A percentile compares a stretch with the other conserved stretches of the same genome.
Evolutionary conservation across 805 yeast species (phyloP).

Genomic region (Kuraishia molischiana): DNA sequence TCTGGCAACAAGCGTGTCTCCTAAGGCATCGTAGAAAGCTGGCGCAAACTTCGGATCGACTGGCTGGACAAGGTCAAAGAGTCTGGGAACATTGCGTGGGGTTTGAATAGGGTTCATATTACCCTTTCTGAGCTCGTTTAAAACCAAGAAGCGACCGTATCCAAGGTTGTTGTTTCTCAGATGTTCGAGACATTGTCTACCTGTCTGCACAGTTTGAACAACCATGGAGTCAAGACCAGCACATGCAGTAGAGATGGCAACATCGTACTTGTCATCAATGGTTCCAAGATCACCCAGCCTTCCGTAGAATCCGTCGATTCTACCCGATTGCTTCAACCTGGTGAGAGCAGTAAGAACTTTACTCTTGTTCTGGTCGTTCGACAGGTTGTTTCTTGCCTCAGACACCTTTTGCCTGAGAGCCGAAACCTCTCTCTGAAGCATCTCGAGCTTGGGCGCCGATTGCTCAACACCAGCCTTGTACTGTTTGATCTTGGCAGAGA

Average conservation of each 20-base stretch:
- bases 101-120: constrained; percentile 50
- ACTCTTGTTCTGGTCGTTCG: constrained; percentile 55
- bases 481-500: constrained; percentile 39
- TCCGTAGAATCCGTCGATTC: constrained; percentile 81
- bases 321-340: constrained; percentile 67
- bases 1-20: constrained; percentile 80
- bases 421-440: constrained; percentile 42
- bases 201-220: constrained; percentile 64
- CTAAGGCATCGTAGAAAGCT: constrained; percentile 82
- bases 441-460: constrained; percentile 39
- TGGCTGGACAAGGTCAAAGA: constrained; percentile 75
- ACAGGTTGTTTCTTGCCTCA: constrained; percentile 55
- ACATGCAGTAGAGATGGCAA: constrained; percentile 92
- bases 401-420: constrained; percentile 49
- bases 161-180: constrained; percentile 79
- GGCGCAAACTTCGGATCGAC: constrained; percentile 60
- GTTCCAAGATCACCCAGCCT: constrained; percentile 88
- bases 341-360: constrained; percentile 62
- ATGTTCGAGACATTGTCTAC: constrained; percentile 61
- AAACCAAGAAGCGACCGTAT: constrained; percentile 76
- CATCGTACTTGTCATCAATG: constrained; percentile 81
- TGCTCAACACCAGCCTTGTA: constrained; percentile 49
- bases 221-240: constrained; percentile 88
- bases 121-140: constrained; percentile 62
- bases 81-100: constrained; percentile 68